These are phyloP conservation scores for Mallotus nudiflorus DNA, from an alignment of 345 rosid genomes.

Conservation along the genomic window DNA sequence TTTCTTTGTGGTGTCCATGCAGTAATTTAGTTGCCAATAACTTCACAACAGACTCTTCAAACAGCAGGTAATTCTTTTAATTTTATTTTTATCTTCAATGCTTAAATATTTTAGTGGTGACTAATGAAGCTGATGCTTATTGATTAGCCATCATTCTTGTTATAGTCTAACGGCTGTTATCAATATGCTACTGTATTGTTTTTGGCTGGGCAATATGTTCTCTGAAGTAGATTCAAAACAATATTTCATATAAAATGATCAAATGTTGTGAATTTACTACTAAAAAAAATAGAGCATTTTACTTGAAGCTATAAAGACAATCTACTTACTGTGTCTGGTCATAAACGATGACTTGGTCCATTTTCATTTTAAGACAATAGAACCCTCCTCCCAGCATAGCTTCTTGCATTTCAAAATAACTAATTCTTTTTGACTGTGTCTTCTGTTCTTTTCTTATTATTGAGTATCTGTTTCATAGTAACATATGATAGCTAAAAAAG, in stretches of 20 bases:
- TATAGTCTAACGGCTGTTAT: neutral
- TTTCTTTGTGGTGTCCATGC: constrained; percentile 32
- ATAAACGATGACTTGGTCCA: neutral
- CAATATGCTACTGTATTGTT: neutral
- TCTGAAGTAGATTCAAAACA: neutral
- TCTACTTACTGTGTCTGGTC: neutral
- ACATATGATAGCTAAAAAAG: too few species aligned
- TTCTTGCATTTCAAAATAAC: neutral
- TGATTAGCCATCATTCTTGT: neutral
- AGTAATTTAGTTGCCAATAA: constrained; percentile 76
- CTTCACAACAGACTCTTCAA: constrained; percentile 46
- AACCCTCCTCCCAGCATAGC: neutral
- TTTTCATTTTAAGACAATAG: too few species aligned
- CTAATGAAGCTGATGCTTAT: neutral
- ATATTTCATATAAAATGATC: neutral
- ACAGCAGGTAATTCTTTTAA: constrained; percentile 42
- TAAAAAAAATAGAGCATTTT: neutral
- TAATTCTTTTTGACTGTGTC: neutral
- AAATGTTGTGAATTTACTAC: neutral
- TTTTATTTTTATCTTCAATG: neutral
- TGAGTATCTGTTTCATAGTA: too few species aligned
- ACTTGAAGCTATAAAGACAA: neutral
- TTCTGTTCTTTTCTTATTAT: too few species aligned
- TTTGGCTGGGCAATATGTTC: neutral
- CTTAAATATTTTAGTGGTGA: neutral